These are phyloP conservation scores for Venustampulla echinocandica DNA, from an alignment of 495 filamentous ascomycete species.

Conservation along the genomic window DNA sequence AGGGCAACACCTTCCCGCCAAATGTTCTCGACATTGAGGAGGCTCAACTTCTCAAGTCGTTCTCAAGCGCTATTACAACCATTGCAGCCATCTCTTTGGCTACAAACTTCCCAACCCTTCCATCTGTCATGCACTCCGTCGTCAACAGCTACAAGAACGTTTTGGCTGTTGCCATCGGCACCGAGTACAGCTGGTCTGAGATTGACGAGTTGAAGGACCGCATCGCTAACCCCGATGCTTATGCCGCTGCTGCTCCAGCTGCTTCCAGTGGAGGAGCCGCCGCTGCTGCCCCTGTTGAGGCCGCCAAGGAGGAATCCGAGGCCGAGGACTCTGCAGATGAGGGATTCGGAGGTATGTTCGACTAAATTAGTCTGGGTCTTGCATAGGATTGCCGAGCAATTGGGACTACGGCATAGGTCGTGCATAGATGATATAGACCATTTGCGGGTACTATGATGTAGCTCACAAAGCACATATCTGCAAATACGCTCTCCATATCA, in stretches of 20 bases:
- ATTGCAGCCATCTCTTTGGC: constrained; percentile 88
- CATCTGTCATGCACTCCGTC: constrained; percentile 87
- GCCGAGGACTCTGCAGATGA: constrained; percentile 50
- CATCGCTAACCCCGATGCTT: constrained; percentile 95
- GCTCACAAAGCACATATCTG: constrained; percentile 1
- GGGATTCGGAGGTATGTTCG: constrained; percentile 65
- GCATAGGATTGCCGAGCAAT: constrained; percentile 14
- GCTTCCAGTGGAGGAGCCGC: constrained; percentile 34
- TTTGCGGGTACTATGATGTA: constrained; percentile 20
- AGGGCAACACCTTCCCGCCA: constrained; percentile 81
- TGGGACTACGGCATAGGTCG: constrained; percentile 9
- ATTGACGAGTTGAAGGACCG: constrained; percentile 98
- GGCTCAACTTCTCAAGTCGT: constrained; percentile 76
- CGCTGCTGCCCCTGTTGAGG: constrained; percentile 38
- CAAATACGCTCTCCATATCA: not conserved
- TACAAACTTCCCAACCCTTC: constrained; percentile 89
- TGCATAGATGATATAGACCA: constrained; percentile 19
- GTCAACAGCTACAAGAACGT: constrained; percentile 98
- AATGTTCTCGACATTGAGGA: constrained; percentile 88
- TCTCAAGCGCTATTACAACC: constrained; percentile 73
- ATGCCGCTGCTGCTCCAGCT: constrained; percentile 66
- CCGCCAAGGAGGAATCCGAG: constrained; percentile 51
- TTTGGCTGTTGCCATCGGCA: constrained; percentile 80
- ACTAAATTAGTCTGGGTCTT: constrained; percentile 24
- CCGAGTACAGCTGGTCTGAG: constrained; percentile 88